Base-by-base conservation (phyloP, 1,139 yeast species). In the Blastobotrys proliferans region DNA sequence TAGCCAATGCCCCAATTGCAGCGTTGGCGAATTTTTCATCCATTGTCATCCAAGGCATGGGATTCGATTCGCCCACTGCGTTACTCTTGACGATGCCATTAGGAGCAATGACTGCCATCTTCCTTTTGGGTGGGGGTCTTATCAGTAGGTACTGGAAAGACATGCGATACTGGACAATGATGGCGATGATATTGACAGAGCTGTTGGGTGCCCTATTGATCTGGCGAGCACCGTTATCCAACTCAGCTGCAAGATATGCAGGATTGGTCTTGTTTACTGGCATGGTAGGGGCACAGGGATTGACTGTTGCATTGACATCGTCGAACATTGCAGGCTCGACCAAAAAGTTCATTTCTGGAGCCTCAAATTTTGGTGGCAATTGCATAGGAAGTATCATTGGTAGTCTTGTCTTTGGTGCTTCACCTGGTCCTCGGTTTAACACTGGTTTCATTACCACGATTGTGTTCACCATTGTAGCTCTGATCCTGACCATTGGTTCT, bases 361-460 rank as follows among this genome's bases (percentile, higher is more conserved):
- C 83, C 1, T 58, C 77, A 19, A 72, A 73, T 19, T 72, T 81
- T 61, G 67, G 80, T 45, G 81, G 78, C 1, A 79, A 78, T 53
- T 79, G 83, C 54, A 71, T 75, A 19, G 85, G 90, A 19, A 81
- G 81, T 50, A 66, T 82, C 42, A 68, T 77, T 40, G 87, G 87
- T 0, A 84, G 87, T 13, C 84, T 79, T 56, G 72, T 82, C 37
- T 81, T 80, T 55, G 67, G 74, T 47, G 65, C 66, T 0, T 51
- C 54, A 6, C 75, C 78, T 51, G 76, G 78, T 1, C 85, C 85
- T 11, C 55, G 58, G 30, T 76, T 74, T 51, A 58, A 59, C n/a
- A 69, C 73, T 5, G 81, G 77, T 4, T 69, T 71, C 46, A 66
- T 70, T 31, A 68, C 76, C 13, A 60, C 75, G 53, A 56, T 74